Evolutionary conservation across 352 stramenopile species (phyloP), one percentile per base, ranked within the genome.

Genomic region (Phytophthora pinifolia): DNA sequence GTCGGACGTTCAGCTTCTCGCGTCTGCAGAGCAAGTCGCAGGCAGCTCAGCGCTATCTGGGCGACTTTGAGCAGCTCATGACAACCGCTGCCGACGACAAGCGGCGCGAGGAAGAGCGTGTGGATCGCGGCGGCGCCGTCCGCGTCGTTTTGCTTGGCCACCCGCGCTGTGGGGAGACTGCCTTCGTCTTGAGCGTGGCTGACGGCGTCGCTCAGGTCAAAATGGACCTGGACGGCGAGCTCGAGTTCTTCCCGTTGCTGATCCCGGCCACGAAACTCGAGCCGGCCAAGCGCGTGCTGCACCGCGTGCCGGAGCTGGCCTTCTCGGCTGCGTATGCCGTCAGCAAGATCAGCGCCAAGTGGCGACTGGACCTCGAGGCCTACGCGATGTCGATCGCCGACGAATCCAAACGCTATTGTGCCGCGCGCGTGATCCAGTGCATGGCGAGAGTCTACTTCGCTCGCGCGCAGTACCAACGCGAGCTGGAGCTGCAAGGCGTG

Each of bases 171-270:
- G 83, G 83, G 1, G 81, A 94, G 59, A 92, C 83, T 1, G 81
- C 74, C 1, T 92, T 79, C 22, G 81, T 94, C 6, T 66, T 94
- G 2, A 67, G 63, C 9, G 58, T 92, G 14, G 62, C 74, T 25
- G 79, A 92, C 18, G 56, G 74, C 0, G 80, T 90, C 9, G 81
- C 81, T 30, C 69, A 92, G 39, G 72, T 92, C 18, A 94, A 94
- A 36, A 80, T 94, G 62, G 83, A 94, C 31, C 47, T 88, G n/a
- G 83, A 92, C 31, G 76, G 77, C 9, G 65, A 74, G 32, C 65
- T 92, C n/a, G 83, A 94, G 54, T 94, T 94, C 55, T 79, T 94
- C 38, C 81, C 81, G 13, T 50, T 92, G 14, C 39, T 72, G 17
- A 62, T 89, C 2, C 81, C 78, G 6, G 72, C 72, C 0, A 87